phyloP scores from a whole-genome alignment of 2,329 filamentous ascomycete genomes.

The Alternaria sp. region DNA sequence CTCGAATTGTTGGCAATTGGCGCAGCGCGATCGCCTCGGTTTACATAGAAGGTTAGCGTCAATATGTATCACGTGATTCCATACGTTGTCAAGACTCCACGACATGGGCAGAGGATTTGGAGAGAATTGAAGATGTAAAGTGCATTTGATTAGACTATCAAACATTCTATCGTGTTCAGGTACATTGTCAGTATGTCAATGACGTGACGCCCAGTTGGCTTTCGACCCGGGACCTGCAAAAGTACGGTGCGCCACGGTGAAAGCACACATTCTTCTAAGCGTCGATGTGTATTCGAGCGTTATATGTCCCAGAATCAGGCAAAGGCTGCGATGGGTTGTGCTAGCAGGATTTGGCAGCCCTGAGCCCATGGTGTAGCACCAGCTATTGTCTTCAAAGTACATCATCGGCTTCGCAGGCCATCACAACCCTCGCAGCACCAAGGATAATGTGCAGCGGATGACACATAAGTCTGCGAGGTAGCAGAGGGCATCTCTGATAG shows the following conservation, averaged over 20 bases:
- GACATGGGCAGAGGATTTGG: background rate
- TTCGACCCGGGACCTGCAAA: background rate
- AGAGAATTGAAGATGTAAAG: background rate
- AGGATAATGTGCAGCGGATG: too few relatives aligned
- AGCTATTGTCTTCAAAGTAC: background rate
- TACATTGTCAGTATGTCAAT: background rate
- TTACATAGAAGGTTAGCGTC: background rate
- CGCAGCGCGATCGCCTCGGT: background rate
- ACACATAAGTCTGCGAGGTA: background rate
- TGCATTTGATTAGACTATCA: background rate
- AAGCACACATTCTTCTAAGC: background rate
- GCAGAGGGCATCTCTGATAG: background rate
- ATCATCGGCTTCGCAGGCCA: background rate
- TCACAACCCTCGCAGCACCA: background rate
- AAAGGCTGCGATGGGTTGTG: background rate
- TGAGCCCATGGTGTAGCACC: background rate
- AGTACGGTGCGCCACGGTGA: background rate
- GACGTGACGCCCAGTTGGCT: background rate
- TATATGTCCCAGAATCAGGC: background rate
- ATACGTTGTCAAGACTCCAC: background rate
- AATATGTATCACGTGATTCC: background rate
- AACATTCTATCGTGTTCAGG: background rate
- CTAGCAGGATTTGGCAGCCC: background rate
- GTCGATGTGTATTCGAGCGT: background rate
- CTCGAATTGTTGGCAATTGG: background rate